These are phyloP conservation scores for Drosera spatulata DNA, from an alignment of 179 eudicot genomes.

Conservation along the genomic window DNA sequence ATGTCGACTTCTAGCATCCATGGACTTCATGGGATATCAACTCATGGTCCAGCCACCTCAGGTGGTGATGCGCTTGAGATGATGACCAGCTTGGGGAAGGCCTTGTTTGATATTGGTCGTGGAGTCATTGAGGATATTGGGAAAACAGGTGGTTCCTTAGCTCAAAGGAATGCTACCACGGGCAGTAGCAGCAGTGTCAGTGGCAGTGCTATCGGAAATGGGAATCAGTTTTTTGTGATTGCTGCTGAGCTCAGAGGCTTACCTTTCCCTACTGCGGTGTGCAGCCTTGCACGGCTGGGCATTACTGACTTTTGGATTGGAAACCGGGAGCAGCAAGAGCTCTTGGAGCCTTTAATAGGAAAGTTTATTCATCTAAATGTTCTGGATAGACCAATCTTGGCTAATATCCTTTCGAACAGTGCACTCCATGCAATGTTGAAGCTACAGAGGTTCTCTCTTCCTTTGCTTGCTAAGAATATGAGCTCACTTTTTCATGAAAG, in stretches of 20 bases:
- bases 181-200: slow-evolving; percentile 21
- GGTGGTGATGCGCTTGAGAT: slow-evolving; percentile 93
- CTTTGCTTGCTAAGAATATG: slow-evolving; percentile 70
- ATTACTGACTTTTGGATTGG: slow-evolving; percentile 82
- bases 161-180: slow-evolving; percentile 35
- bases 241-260: slow-evolving; percentile 80
- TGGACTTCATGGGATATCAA: slow-evolving; percentile 45
- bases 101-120: slow-evolving; percentile 88
- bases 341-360: slow-evolving; percentile 58
- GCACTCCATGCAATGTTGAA: slow-evolving; percentile 50
- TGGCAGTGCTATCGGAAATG: slow-evolving; percentile 21
- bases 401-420: slow-evolving; percentile 40
- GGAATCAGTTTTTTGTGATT: slow-evolving; percentile 37
- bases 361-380: slow-evolving; percentile 70
- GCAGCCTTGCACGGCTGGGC: slow-evolving; percentile 53
- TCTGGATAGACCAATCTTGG: slow-evolving; percentile 63
- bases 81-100: slow-evolving; percentile 85
- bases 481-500: slow-evolving; percentile 62
- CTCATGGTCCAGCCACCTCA: slow-evolving; percentile 38
- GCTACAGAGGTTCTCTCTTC: slow-evolving; percentile 54
- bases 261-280: slow-evolving; percentile 84
- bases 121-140: slow-evolving; percentile 97
- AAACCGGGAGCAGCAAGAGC: slow-evolving; percentile 64
- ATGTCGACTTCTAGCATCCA: slow-evolving; percentile 35
- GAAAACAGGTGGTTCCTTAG: slow-evolving; percentile 54